These are phyloP conservation scores for Xylariaceae sp. DNA, from an alignment of 2,329 filamentous ascomycete genomes.

Conservation along the genomic window DNA sequence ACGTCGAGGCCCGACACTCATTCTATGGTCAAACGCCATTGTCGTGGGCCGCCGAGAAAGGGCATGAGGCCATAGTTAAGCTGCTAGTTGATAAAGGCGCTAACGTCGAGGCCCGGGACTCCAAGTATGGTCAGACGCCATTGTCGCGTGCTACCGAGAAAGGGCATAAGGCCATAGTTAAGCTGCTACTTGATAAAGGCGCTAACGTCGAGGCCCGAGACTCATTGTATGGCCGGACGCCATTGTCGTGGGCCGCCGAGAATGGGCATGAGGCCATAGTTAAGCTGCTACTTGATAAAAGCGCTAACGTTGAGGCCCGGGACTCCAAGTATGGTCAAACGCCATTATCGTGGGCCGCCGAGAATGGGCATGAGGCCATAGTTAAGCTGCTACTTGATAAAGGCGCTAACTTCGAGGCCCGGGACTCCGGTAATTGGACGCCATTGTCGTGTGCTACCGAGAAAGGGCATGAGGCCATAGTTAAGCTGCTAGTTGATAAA, in stretches of 20 bases:
- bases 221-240: background rate
- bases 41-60: no score
- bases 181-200: constrained; percentile 6
- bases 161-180: no score
- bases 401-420: no score
- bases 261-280: constrained; percentile 2
- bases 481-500: no score
- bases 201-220: constrained; percentile 3
- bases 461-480: no score
- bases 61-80: no score
- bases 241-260: background rate
- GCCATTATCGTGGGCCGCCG: background rate
- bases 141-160: background rate
- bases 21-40: no score
- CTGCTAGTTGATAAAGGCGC: no score
- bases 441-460: no score
- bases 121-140: background rate
- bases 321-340: background rate
- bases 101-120: no score
- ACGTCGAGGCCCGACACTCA: no score
- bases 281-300: constrained; percentile 15
- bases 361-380: background rate
- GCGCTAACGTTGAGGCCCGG: background rate
- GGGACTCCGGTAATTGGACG: no score
- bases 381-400: background rate